Base-by-base conservation (phyloP, 805 yeast genomes). In the Saturnispora zaruensis region DNA sequence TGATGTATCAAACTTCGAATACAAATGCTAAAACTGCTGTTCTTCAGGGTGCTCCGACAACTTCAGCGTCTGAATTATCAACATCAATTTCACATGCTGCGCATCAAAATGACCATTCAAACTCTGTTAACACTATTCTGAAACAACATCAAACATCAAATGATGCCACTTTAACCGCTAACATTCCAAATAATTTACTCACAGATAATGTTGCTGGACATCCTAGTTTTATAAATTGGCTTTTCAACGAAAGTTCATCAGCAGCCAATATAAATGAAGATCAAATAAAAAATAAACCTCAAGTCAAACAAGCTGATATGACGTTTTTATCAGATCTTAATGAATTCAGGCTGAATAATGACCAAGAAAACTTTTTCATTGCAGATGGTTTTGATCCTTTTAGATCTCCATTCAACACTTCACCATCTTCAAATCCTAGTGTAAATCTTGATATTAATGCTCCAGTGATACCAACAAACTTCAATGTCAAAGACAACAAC, bases 211-310 rank as follows among this genome's bases (percentile, higher is more conserved):
- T 48, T 36, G 20, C 24, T 8, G 24, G 45, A 26, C 45, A 57
- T 5, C 62, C 63, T 4, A 57, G 55, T 41, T 48, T 64, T 23
- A 50, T 64, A 21, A 58, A 51, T 43, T 64, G 68, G 68, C 52
- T 64, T 11, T 62, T 64, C 42, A 56, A 57, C 11, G 40, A 36
- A 8, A 23, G 40, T 18, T 18, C 40, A 5, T 36, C 40, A 5
- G 5, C 40, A 18, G 6, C 40, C 9, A 36, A 36, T 7, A 9
- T 16, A n/a, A 34, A 18, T 23, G 67, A 64, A 14, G 6, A 8
- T 21, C 41, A 46, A 5, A 24, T 26, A 9, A 23, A 26, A 26
- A 23, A 25, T 37, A 37, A 25, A 36, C 6, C 21, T 11, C 46
- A 44, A 18, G 20, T 16, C 30, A 33, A 32, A 18, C 40, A 36